These are phyloP conservation scores for Nematocida ironsii DNA, from an alignment of 371 early-diverging fungal genomes.

Conservation along the genomic window DNA sequence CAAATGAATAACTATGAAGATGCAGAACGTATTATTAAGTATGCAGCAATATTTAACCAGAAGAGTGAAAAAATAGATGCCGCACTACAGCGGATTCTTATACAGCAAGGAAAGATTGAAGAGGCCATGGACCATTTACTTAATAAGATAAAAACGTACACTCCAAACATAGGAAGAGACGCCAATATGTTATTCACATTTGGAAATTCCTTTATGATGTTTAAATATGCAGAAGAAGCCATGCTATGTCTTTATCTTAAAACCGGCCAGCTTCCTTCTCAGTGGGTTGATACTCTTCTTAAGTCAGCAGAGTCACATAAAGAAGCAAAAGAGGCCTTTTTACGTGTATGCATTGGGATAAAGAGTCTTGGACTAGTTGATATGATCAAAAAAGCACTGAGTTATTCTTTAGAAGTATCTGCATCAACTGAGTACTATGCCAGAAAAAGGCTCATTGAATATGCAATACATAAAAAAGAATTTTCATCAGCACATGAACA, in stretches of 20 bases:
- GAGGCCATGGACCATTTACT: conserved; percentile 13
- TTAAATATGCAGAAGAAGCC: conserved; percentile 19
- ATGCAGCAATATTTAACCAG: conserved; percentile 16
- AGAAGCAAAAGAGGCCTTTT: conserved; percentile 44
- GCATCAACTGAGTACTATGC: conserved; percentile 43
- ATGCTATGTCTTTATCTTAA: conserved; percentile 26
- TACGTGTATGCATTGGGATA: conserved; percentile 10
- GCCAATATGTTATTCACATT: conserved; percentile 38
- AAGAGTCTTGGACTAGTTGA: conserved; percentile 22
- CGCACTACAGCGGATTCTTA: conserved; percentile 26
- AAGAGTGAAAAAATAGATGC: conserved; percentile 32
- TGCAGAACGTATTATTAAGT: conserved; percentile 39
- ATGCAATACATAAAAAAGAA: conserved; percentile 25
- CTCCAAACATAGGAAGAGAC: conserved; percentile 23
- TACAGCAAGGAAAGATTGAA: conserved; percentile 42
- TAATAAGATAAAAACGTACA: conserved; percentile 29
- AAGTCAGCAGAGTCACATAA: conserved; percentile 6
- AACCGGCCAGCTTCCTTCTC: conserved; percentile 13
- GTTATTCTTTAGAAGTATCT: background rate
- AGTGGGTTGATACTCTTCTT: conserved; percentile 34
- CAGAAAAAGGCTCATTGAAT: conserved; percentile 43
- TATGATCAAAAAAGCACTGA: conserved; percentile 5
- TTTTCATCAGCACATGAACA: conserved; percentile 12
- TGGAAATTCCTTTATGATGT: background rate
- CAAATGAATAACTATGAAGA: conserved; percentile 29